A percentile compares a stretch with the other conserved stretches of the same genome.
Conservation (phyloP, 2,329 filamentous ascomycete species). For the Hypoxylon sp. region DNA sequence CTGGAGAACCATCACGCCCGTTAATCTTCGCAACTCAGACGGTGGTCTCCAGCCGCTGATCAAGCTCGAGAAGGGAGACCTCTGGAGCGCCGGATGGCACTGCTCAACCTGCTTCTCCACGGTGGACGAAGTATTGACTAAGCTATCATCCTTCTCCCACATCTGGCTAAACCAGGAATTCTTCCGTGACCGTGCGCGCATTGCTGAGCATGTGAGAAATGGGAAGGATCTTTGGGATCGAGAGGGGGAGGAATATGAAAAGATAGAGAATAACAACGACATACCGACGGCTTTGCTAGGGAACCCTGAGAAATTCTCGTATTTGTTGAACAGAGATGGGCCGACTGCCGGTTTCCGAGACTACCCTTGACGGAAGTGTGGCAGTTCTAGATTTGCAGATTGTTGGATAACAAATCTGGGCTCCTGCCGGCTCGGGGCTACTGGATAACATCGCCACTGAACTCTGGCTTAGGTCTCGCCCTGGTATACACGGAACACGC, state of each 20-base stretch:
- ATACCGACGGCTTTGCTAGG: constrained; percentile 62
- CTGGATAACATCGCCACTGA: not conserved
- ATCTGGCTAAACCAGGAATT: constrained; percentile 62
- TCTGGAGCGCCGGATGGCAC: constrained; percentile 70
- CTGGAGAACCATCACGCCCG: constrained; percentile 63
- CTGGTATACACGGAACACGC: not conserved
- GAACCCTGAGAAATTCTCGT: constrained; percentile 57
- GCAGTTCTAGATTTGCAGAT: not conserved
- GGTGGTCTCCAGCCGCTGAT: constrained; percentile 56
- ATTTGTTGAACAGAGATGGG: constrained; percentile 61
- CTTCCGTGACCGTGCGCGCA: constrained; percentile 62
- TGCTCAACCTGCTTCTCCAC: constrained; percentile 72
- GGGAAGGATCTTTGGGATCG: constrained; percentile 69
- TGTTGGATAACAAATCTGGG: not conserved
- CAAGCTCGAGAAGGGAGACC: constrained; percentile 57
- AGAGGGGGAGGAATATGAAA: constrained; percentile 59
- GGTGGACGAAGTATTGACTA: constrained; percentile 65
- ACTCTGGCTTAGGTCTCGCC: not conserved
- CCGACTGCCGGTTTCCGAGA: constrained; percentile 62
- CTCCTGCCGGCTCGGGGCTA: not conserved
- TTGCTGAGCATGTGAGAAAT: constrained; percentile 63
- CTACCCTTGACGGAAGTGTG: constrained; percentile 51
- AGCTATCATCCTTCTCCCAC: constrained; percentile 70
- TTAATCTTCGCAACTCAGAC: constrained; percentile 64
- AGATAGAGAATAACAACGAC: constrained; percentile 64